Evolutionary conservation across 2,329 filamentous ascomycete genomes (phyloP).

Genomic region (Orbilia oligospora): DNA sequence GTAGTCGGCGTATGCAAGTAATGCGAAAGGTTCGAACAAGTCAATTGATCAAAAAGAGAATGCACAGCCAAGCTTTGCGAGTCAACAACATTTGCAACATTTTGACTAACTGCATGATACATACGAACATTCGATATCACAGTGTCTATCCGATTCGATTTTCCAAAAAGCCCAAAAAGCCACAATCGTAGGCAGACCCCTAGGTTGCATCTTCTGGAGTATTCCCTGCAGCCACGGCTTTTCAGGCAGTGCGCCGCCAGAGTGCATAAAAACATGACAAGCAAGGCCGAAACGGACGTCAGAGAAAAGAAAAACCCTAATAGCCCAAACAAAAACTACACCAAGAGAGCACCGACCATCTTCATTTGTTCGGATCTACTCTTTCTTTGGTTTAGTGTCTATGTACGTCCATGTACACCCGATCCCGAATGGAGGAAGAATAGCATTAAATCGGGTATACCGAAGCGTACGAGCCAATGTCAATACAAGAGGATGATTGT

Average conservation of each 20-base stretch:
- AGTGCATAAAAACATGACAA: slow-evolving; percentile 16
- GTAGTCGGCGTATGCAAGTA: not conserved
- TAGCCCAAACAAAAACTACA: not conserved
- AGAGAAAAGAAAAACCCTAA: slow-evolving; percentile 1
- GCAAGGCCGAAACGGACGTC: slow-evolving; percentile 35
- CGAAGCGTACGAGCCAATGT: not conserved
- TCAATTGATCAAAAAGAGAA: not conserved
- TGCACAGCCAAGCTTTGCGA: not conserved
- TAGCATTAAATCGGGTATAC: not conserved
- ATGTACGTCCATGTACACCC: not conserved
- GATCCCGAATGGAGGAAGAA: not conserved
- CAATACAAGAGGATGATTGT: not conserved
- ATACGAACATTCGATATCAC: not conserved
- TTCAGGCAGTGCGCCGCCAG: not conserved
- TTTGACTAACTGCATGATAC: slow-evolving; percentile 2
- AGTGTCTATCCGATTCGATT: slow-evolving; percentile 4
- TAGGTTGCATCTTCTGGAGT: slow-evolving; percentile 13
- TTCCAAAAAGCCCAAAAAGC: slow-evolving; percentile 7
- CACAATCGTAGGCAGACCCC: slow-evolving; percentile 24
- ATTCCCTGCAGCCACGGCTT: slow-evolving; percentile 21
- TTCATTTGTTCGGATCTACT: slow-evolving; percentile 10
- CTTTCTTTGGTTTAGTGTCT: too few relatives aligned
- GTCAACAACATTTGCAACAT: not conserved
- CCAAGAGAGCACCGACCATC: slow-evolving; percentile 14
- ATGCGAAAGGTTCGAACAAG: not conserved